Evolutionary conservation across 225 moss, liverwort and hornwort genomes (phyloP).

Genomic region (Straminergon stramineum): DNA sequence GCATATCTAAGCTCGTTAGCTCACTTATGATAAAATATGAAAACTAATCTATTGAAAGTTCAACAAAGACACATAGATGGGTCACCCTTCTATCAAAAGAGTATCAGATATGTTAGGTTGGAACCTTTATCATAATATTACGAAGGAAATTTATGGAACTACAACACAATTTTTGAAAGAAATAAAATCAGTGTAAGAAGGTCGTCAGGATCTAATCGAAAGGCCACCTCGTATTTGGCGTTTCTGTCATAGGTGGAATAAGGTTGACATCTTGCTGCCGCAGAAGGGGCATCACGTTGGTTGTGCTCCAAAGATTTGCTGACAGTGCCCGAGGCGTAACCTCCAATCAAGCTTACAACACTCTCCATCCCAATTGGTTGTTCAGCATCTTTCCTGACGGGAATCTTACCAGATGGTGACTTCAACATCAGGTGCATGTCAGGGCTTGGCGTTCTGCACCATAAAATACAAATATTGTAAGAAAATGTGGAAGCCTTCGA

Average conservation of each 20-base stretch:
- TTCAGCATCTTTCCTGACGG: slow-evolving; percentile 47
- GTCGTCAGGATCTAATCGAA: background rate
- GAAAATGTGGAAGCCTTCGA: background rate
- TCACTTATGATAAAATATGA: background rate
- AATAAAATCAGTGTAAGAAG: background rate
- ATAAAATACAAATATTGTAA: background rate
- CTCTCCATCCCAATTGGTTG: slow-evolving; percentile 55
- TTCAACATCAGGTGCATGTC: slow-evolving; percentile 73
- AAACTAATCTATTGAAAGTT: background rate
- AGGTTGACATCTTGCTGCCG: slow-evolving; percentile 86
- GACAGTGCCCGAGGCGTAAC: slow-evolving; percentile 22
- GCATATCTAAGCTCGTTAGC: slow-evolving; percentile 6
- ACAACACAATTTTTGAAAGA: background rate
- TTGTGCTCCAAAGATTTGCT: slow-evolving; percentile 34
- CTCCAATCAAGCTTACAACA: slow-evolving; percentile 73
- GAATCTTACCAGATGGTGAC: slow-evolving; percentile 71
- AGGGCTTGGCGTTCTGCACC: slow-evolving; percentile 74
- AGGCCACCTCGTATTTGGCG: slow-evolving; percentile 51
- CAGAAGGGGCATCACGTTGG: slow-evolving; percentile 35
- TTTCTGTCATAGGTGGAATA: slow-evolving; percentile 58
- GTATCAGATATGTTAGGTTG: background rate
- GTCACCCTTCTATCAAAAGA: background rate
- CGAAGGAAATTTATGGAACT: background rate
- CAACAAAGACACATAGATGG: background rate
- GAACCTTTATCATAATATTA: background rate